Percentiles rank a stretch among this genome's conserved stretches.
Conservation (phyloP, 2,329 filamentous ascomycete species). For the Fusarium camptoceras region DNA sequence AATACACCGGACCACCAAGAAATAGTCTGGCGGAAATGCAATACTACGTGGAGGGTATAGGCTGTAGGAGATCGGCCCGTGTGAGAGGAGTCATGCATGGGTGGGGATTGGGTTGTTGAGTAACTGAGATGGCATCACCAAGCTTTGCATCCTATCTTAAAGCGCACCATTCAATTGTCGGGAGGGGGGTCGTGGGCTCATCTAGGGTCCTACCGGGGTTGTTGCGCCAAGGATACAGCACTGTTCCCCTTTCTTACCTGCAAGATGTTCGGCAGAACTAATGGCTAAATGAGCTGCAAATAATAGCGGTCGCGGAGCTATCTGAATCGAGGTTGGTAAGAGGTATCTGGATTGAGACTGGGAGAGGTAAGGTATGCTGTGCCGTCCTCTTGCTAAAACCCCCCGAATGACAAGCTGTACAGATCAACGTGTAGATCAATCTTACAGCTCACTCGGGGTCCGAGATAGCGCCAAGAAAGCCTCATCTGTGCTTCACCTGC, state of each 20-base stretch:
- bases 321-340: neutral
- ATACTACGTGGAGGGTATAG: conserved; percentile 1
- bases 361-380: neutral
- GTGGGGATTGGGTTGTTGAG: conserved; percentile 17
- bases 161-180: conserved; percentile 33
- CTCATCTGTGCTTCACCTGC: conserved; percentile 4
- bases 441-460: conserved; percentile 25
- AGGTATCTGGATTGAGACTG: neutral
- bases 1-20: too few species aligned
- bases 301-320: neutral
- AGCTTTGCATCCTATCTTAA: conserved; percentile 34
- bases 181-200: conserved; percentile 9
- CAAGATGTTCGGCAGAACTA: neutral
- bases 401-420: conserved; percentile 12
- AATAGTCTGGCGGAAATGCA: neutral
- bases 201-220: conserved; percentile 12
- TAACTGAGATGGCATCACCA: conserved; percentile 41
- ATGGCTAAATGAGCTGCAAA: neutral
- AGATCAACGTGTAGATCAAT: conserved; percentile 43
- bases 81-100: conserved; percentile 13
- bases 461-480: conserved; percentile 30
- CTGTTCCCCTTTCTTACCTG: neutral
- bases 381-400: neutral
- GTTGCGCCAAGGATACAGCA: conserved; percentile 3
- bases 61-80: conserved; percentile 44